A percentile compares a stretch with the other conserved stretches of the same genome.
Conservation (phyloP, 768 basidiomycete species). For the Rhodocollybia butyracea region DNA sequence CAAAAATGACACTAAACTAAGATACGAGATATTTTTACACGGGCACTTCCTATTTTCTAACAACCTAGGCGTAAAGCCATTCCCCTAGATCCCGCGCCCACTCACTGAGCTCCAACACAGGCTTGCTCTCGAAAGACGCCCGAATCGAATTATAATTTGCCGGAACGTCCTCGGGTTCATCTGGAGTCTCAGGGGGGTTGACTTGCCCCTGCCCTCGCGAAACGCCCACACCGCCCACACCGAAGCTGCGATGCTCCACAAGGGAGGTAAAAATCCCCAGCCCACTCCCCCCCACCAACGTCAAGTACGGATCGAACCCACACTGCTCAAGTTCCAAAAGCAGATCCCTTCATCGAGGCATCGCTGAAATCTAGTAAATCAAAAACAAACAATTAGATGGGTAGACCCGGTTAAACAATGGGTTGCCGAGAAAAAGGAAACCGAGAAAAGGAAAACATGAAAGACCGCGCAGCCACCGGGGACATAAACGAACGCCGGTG, state of each 20-base stretch:
- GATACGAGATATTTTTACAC: background rate
- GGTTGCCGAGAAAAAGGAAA: background rate
- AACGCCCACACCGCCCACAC: background rate
- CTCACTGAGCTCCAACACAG: conserved; percentile 38
- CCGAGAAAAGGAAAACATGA: background rate
- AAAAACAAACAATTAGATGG: background rate
- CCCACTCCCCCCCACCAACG: conserved; percentile 91
- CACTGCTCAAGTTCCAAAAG: conserved; percentile 54
- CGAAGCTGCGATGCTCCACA: conserved; percentile 33
- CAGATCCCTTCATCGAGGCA: conserved; percentile 53
- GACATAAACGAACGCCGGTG: background rate
- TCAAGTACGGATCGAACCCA: conserved; percentile 82
- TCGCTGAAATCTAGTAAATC: conserved; percentile 66
- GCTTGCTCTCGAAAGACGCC: conserved; percentile 40
- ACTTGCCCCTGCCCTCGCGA: conserved; percentile 37
- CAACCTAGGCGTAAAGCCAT: conserved; percentile 58
- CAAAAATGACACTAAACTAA: too few species aligned
- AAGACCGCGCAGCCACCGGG: background rate
- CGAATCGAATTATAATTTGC: conserved; percentile 31
- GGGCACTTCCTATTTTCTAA: background rate
- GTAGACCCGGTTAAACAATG: background rate
- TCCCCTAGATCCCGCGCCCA: conserved; percentile 55
- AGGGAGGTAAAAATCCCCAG: conserved; percentile 79
- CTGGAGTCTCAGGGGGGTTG: conserved; percentile 49
- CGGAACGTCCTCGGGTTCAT: conserved; percentile 24